Evolutionary conservation across 1,139 yeast species (phyloP).

Genomic region (Yamadazyma friedrichii): DNA sequence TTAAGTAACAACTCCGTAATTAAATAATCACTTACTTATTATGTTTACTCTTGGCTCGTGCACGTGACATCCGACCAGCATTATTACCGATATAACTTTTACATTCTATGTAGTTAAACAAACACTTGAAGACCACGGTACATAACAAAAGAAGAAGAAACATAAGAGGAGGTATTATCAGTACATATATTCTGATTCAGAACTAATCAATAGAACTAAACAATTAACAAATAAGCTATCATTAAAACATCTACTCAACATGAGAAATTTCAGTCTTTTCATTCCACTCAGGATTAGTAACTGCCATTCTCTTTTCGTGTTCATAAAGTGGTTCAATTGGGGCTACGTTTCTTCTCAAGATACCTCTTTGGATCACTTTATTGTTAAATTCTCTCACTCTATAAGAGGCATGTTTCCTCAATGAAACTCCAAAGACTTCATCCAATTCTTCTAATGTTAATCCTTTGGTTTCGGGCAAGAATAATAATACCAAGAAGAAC

Average conservation of each 20-base stretch:
- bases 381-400: slow-evolving; percentile 48
- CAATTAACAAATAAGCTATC: background rate
- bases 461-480: slow-evolving; percentile 69
- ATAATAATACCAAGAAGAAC: slow-evolving; percentile 63
- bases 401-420: slow-evolving; percentile 52
- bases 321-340: slow-evolving; percentile 56
- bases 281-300: slow-evolving; percentile 60
- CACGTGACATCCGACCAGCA: no score
- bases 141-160: no score
- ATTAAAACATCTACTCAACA: slow-evolving; percentile 26
- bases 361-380: slow-evolving; percentile 37
- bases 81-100: no score
- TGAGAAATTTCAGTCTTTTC: slow-evolving; percentile 54
- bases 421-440: slow-evolving; percentile 63
- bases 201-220: background rate
- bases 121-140: no score
- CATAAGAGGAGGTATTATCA: no score
- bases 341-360: slow-evolving; percentile 41
- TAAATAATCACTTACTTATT: no score
- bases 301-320: slow-evolving; percentile 54
- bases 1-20: no score
- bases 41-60: no score
- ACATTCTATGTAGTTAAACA: no score
- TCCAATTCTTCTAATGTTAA: slow-evolving; percentile 72
- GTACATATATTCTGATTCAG: no score